Percentiles rank a stretch among this genome's conserved stretches.
phyloP scores from a whole-genome alignment of 306 rosid genomes.

The Cucurbita pepo region DNA sequence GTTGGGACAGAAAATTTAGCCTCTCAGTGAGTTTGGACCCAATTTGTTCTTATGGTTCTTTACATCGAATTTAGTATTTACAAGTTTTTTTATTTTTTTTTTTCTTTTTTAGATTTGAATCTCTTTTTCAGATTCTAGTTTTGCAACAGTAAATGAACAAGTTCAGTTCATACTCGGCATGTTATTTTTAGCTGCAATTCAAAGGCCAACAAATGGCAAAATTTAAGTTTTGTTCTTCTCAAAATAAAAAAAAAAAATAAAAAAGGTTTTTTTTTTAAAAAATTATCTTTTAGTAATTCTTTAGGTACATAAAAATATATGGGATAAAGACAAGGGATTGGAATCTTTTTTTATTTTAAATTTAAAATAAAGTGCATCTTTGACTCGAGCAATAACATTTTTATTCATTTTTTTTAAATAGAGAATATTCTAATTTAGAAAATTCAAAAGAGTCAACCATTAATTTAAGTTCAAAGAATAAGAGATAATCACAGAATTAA shows the following conservation, averaged over 20 bases:
- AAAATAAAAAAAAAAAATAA: too few species aligned
- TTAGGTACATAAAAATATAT: not conserved
- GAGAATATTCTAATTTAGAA: not conserved
- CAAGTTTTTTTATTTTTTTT: not conserved
- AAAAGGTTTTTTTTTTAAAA: too few species aligned
- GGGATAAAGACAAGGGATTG: not conserved
- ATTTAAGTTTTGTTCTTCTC: not conserved
- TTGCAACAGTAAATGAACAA: slow-evolving; percentile 19
- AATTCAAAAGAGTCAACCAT: not conserved
- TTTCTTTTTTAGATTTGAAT: slow-evolving; percentile 10
- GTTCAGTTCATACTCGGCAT: not conserved
- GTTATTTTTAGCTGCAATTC: not conserved
- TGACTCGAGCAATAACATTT: not conserved
- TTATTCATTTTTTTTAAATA: not conserved
- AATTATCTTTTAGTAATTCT: too few species aligned
- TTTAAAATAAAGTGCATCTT: not conserved
- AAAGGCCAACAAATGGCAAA: not conserved
- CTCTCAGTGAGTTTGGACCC: not conserved
- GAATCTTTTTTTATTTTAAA: not conserved
- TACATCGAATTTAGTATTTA: not conserved
- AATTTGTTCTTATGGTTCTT: not conserved
- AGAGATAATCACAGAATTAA: not conserved
- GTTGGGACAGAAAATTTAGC: slow-evolving; percentile 1
- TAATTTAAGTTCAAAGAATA: not conserved
- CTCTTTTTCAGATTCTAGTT: slow-evolving; percentile 21